Evolutionary conservation across 768 basidiomycete genomes (phyloP).

Genomic region (Boletus insuetus): DNA sequence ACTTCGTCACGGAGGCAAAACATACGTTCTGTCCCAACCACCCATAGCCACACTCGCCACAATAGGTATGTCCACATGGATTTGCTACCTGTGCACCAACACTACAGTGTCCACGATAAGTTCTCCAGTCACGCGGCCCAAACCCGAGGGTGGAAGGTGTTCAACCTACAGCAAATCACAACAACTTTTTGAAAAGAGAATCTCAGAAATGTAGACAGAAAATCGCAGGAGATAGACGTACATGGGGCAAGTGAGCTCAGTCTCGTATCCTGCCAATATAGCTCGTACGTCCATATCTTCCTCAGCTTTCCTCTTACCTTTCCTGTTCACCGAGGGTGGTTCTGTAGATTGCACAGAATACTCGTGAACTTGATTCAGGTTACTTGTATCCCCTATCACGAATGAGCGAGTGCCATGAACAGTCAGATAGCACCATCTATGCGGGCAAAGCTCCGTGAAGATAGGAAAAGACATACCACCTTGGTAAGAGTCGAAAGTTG

Average conservation of each 20-base stretch:
- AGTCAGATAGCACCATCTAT: neutral
- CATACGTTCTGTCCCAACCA: conserved; percentile 59
- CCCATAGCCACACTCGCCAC: conserved; percentile 61
- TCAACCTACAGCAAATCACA: conserved; percentile 63
- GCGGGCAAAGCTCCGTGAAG: neutral
- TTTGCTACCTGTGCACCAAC: conserved; percentile 60
- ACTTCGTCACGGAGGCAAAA: neutral
- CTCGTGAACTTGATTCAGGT: neutral
- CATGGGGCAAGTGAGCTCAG: conserved; percentile 73
- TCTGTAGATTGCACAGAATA: conserved; percentile 4
- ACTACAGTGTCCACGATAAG: conserved; percentile 34
- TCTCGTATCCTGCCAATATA: conserved; percentile 50
- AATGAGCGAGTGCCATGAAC: conserved; percentile 6
- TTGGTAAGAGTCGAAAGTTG: neutral
- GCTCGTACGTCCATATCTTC: conserved; percentile 24
- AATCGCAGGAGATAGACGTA: conserved; percentile 35
- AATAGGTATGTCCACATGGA: conserved; percentile 74
- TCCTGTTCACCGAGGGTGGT: conserved; percentile 28
- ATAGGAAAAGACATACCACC: conserved; percentile 18
- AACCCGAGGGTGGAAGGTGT: neutral
- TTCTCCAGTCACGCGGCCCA: neutral
- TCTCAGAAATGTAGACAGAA: neutral
- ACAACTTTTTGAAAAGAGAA: conserved; percentile 48
- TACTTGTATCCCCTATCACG: neutral
- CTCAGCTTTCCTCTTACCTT: conserved; percentile 44